Evolutionary conservation across 257 asterid genomes (phyloP).

Genomic region (Solanum chaucha): DNA sequence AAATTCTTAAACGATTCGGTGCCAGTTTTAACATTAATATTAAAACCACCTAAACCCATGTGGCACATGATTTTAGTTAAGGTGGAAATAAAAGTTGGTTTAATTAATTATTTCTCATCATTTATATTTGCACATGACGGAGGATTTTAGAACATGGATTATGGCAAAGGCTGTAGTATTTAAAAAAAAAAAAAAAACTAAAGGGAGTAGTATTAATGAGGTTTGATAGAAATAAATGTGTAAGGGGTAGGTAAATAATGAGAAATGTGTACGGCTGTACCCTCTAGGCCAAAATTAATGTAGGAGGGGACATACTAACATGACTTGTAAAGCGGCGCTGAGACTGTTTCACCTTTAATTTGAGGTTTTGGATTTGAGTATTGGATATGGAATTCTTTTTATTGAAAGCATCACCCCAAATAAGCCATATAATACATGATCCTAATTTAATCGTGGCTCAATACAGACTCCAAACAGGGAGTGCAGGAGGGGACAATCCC

Average conservation of each 20-base stretch:
- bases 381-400: fast-evolving
- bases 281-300: neutral
- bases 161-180: neutral
- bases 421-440: too few relatives aligned
- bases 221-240: neutral
- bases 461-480: too few relatives aligned
- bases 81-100: neutral
- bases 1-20: neutral
- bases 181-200: neutral
- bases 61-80: neutral
- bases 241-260: neutral
- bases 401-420: fast-evolving
- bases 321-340: neutral
- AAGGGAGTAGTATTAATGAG: neutral
- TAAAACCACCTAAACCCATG: neutral
- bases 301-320: neutral
- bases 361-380: too few relatives aligned
- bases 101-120: neutral
- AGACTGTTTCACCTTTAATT: too few relatives aligned
- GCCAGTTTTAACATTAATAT: neutral
- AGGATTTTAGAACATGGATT: neutral
- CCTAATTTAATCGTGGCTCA: too few relatives aligned
- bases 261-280: slow-evolving; percentile 12
- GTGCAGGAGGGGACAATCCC: neutral
- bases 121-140: neutral